Evolutionary conservation across 257 asterid genomes (phyloP).

Genomic region (Salvia splendens): DNA sequence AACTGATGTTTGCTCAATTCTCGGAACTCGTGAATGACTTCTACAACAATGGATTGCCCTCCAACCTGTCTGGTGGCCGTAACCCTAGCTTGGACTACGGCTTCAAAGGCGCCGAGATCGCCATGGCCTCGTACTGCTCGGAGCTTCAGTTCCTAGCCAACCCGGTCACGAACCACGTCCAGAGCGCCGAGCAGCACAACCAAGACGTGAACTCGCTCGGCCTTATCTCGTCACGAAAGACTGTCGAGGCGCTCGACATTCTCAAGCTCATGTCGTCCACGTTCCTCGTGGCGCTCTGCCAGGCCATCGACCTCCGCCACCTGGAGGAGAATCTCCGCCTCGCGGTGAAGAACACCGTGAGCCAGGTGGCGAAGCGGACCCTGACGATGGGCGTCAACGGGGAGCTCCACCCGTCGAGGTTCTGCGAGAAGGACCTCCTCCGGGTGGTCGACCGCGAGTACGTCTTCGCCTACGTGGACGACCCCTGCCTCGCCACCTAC

Average conservation of each 20-base stretch:
- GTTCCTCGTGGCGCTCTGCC: constrained; percentile 49
- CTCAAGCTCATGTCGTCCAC: constrained; percentile 55
- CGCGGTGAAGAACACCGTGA: constrained; percentile 53
- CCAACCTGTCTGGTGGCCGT: constrained; percentile 60
- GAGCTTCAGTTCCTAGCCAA: constrained; percentile 62
- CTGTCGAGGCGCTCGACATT: constrained; percentile 53
- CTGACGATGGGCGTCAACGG: constrained; percentile 50
- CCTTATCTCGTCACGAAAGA: constrained; percentile 55
- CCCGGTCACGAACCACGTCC: constrained; percentile 61
- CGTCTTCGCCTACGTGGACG: constrained; percentile 51
- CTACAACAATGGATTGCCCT: constrained; percentile 59
- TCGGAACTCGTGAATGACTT: constrained; percentile 59
- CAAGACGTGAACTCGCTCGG: constrained; percentile 65
- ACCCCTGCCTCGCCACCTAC: constrained; percentile 51
- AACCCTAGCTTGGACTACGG: constrained; percentile 64
- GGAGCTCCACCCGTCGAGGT: constrained; percentile 57
- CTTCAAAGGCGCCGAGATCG: constrained; percentile 54
- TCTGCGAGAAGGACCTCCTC: constrained; percentile 57
- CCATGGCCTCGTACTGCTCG: constrained; percentile 59
- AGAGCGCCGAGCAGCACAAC: constrained; percentile 65
- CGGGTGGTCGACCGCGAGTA: constrained; percentile 56
- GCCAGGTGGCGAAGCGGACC: constrained; percentile 49
- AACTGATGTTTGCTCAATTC: constrained; percentile 56
- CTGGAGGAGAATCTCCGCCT: constrained; percentile 52
- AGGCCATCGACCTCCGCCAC: constrained; percentile 54